Evolutionary conservation across 805 yeast genomes (phyloP).

Genomic region (Torulaspora delbrueckii): DNA sequence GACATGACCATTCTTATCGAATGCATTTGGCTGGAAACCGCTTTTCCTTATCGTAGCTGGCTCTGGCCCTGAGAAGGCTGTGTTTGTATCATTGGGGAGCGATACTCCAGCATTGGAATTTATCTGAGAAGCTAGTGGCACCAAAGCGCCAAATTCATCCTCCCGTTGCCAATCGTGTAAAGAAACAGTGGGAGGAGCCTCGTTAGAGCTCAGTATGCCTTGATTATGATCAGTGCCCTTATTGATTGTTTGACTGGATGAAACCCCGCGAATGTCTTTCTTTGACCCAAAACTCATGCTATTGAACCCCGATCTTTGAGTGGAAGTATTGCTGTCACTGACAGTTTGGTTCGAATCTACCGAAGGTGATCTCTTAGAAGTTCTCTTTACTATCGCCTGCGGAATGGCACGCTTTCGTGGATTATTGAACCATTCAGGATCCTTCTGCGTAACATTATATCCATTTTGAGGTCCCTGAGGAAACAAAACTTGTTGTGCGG

Average conservation of each 20-base stretch:
- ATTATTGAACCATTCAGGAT: conserved; percentile 39
- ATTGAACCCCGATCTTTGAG: conserved; percentile 34
- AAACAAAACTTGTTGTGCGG: conserved; percentile 26
- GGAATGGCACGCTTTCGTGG: conserved; percentile 48
- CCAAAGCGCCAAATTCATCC: conserved; percentile 30
- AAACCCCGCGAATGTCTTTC: conserved; percentile 19
- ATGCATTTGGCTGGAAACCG: conserved; percentile 15
- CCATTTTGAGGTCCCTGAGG: conserved; percentile 6
- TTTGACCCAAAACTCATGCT: conserved; percentile 39
- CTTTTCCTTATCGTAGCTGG: conserved; percentile 2
- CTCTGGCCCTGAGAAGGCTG: conserved; percentile 7
- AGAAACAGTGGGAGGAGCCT: conserved; percentile 41
- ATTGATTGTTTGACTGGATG: conserved; percentile 10
- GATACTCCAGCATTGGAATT: neutral
- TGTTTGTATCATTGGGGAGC: conserved; percentile 1
- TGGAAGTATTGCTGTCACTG: conserved; percentile 7
- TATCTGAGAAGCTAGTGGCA: conserved; percentile 18
- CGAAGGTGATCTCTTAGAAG: conserved; percentile 19
- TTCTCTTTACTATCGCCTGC: conserved; percentile 43
- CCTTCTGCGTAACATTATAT: conserved; percentile 12
- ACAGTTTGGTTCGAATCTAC: conserved; percentile 10
- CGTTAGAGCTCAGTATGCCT: conserved; percentile 34
- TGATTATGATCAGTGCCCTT: conserved; percentile 19
- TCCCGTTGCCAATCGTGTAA: conserved; percentile 41
- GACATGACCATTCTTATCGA: conserved; percentile 13